These are phyloP conservation scores for Starmerella davenportii DNA, from an alignment of 805 yeast species.

Conservation along the genomic window DNA sequence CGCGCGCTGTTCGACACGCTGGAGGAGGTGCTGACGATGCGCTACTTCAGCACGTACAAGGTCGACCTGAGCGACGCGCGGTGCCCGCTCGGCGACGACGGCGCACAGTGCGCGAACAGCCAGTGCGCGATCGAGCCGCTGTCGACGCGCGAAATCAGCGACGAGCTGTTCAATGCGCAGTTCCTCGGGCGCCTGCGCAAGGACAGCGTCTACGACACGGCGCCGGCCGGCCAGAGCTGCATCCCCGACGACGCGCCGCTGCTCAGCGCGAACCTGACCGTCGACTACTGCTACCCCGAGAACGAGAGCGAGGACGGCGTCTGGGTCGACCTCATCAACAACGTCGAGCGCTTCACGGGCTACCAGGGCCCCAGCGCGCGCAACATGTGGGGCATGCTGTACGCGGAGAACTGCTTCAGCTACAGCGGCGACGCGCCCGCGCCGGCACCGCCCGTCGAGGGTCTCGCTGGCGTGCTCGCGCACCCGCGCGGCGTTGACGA, in stretches of 20 bases:
- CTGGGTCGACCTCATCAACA: slow-evolving; percentile 66
- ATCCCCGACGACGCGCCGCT: slow-evolving; percentile 14
- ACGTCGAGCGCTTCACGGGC: slow-evolving; percentile 94
- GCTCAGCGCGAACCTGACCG: slow-evolving; percentile 4
- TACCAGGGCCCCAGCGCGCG: slow-evolving; percentile 84
- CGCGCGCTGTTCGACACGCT: slow-evolving; percentile 36
- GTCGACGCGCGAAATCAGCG: slow-evolving; percentile 50
- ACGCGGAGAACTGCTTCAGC: slow-evolving; percentile 77
- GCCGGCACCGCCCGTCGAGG: neutral
- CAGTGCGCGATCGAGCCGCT: slow-evolving; percentile 81
- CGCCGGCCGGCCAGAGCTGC: slow-evolving; percentile 15
- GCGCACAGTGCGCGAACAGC: slow-evolving; percentile 68
- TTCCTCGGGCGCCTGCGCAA: slow-evolving; percentile 38
- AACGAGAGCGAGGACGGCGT: slow-evolving; percentile 33
- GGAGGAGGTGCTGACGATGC: slow-evolving; percentile 42
- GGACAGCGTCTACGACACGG: slow-evolving; percentile 20
- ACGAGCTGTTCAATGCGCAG: slow-evolving; percentile 49
- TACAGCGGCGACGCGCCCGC: slow-evolving; percentile 19
- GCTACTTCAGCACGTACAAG: slow-evolving; percentile 76
- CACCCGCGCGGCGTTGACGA: slow-evolving; percentile 18
- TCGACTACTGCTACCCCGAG: slow-evolving; percentile 27
- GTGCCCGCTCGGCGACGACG: slow-evolving; percentile 73
- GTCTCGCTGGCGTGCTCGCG: slow-evolving; percentile 7
- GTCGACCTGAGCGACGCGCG: slow-evolving; percentile 48
- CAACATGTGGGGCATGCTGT: slow-evolving; percentile 84